Percentiles rank a stretch among this genome's conserved stretches.
Evolutionary conservation across 2,329 filamentous ascomycete genomes (phyloP).

Genomic region (Penicillium sp.): DNA sequence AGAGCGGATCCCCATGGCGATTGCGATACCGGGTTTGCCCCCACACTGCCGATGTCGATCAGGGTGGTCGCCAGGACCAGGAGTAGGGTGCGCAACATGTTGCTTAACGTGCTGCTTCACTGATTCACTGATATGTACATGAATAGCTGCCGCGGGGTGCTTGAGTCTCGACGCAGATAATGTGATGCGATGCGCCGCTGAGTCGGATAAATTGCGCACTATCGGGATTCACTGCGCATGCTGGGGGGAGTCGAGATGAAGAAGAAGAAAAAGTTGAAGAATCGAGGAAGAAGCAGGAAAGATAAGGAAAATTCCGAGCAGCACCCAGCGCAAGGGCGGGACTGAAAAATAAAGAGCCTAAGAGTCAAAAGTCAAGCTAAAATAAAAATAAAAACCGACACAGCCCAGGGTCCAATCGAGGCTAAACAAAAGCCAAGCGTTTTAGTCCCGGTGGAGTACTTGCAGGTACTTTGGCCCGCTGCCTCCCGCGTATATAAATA

Average conservation of each 20-base stretch:
- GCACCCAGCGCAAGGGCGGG: neutral
- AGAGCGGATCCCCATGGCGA: neutral
- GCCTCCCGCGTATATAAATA: neutral
- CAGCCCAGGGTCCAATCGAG: conserved; percentile 15
- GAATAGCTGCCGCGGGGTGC: too few species aligned
- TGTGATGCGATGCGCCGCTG: neutral
- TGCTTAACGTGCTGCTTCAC: neutral
- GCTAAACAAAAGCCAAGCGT: conserved; percentile 22
- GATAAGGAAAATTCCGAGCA: neutral
- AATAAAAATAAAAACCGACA: neutral
- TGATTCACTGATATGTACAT: neutral
- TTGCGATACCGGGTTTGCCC: conserved; percentile 2
- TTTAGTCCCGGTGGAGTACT: conserved; percentile 17
- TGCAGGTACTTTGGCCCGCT: conserved; percentile 2
- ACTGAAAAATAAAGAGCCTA: neutral
- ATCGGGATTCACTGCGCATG: conserved; percentile 8
- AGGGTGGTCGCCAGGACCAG: neutral
- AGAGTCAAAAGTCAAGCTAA: too few species aligned
- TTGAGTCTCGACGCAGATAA: neutral
- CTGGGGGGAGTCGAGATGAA: neutral
- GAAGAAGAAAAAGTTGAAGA: conserved; percentile 1
- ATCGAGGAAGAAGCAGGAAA: neutral
- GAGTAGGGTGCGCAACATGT: neutral
- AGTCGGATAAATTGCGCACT: neutral
- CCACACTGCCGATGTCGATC: neutral